These are phyloP conservation scores for Coemansia sp. DNA, from an alignment of 192 early-diverging fungal genomes.

Conservation along the genomic window DNA sequence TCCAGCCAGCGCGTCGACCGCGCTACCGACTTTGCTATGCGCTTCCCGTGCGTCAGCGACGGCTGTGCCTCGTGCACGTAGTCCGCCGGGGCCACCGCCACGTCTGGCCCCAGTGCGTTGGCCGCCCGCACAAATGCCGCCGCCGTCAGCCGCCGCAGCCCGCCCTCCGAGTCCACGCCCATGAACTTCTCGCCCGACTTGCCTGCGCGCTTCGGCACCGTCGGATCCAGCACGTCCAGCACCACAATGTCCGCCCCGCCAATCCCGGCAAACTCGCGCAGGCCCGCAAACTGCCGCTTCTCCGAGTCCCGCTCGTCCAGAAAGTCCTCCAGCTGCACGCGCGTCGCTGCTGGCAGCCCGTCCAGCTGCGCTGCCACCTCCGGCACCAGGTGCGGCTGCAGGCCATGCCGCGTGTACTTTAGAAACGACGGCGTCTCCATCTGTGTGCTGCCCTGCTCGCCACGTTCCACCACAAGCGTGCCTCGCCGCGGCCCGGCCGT, in stretches of 20 bases:
- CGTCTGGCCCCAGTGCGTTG: conserved; percentile 31
- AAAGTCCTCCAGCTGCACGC: conserved; percentile 51
- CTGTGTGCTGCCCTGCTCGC: neutral
- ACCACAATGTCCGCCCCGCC: conserved; percentile 21
- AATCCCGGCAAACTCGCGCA: conserved; percentile 30
- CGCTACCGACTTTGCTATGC: conserved; percentile 46
- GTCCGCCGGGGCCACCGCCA: conserved; percentile 44
- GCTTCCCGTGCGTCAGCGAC: conserved; percentile 41
- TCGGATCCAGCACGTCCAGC: conserved; percentile 44
- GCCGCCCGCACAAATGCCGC: conserved; percentile 27
- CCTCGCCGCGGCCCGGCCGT: conserved; percentile 23
- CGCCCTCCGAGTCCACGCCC: conserved; percentile 44
- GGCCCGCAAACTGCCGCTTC: conserved; percentile 7
- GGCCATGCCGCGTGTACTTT: conserved; percentile 46
- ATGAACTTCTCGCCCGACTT: conserved; percentile 36
- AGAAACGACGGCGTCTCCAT: conserved; percentile 44
- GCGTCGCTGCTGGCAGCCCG: conserved; percentile 29
- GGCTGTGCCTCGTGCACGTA: conserved; percentile 39
- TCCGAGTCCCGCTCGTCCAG: conserved; percentile 16
- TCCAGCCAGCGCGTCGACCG: conserved; percentile 48
- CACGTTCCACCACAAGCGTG: conserved; percentile 21
- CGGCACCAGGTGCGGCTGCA: conserved; percentile 50
- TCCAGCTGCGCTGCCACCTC: conserved; percentile 40
- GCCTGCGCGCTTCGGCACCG: conserved; percentile 11
- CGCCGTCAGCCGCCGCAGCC: conserved; percentile 27